These are phyloP conservation scores for Serendipita sp. DNA, from an alignment of 768 basidiomycete genomes.

Conservation along the genomic window DNA sequence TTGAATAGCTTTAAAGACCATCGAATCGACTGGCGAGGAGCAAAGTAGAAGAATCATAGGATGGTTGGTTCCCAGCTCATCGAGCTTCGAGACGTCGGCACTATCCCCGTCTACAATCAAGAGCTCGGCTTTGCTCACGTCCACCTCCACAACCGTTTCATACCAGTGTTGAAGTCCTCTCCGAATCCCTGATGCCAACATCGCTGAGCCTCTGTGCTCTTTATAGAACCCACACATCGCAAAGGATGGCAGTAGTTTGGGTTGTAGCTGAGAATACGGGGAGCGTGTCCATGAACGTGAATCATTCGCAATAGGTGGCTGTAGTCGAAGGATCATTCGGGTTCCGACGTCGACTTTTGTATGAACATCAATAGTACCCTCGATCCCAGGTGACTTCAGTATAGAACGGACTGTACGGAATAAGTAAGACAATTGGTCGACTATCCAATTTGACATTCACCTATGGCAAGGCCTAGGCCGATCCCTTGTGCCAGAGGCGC, in stretches of 20 bases:
- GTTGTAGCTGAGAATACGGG: background rate
- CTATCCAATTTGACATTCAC: constrained; percentile 78
- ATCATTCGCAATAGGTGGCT: background rate
- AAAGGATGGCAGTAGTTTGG: background rate
- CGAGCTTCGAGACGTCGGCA: background rate
- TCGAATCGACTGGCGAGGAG: background rate
- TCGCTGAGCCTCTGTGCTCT: background rate
- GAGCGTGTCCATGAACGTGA: background rate
- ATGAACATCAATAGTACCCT: constrained; percentile 1
- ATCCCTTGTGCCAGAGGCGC: constrained; percentile 88
- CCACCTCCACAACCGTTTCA: background rate
- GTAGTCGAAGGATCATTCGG: background rate
- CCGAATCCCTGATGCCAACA: background rate
- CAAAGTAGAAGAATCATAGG: background rate
- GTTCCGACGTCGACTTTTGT: background rate
- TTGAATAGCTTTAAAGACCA: background rate
- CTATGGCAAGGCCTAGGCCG: constrained; percentile 87
- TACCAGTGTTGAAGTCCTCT: background rate
- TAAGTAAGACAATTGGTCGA: background rate
- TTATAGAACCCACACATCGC: background rate
- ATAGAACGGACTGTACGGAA: background rate
- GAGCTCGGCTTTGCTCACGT: background rate
- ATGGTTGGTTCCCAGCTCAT: too few relatives aligned
- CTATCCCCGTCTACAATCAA: background rate
- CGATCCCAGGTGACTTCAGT: constrained; percentile 1